Base-by-base conservation (phyloP, 306 rosid genomes). In the Sechiopsis laciniata region DNA sequence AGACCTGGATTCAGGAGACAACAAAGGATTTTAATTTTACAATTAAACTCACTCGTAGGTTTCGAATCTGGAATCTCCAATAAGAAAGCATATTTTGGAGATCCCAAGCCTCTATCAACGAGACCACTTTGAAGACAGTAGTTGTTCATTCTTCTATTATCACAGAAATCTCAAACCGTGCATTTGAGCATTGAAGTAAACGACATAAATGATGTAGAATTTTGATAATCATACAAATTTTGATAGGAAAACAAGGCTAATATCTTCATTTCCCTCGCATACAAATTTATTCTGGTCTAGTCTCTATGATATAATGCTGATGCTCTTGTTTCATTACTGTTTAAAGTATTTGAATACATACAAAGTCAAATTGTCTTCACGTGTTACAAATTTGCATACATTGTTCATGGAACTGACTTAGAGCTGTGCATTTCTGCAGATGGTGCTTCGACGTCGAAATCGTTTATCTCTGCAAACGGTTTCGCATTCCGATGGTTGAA, bases 371-470 rank as follows among this genome's bases (percentile, higher is more conserved):
- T 40, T 6, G 46, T 40, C 46, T 45, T 46, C 40, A 66, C 75
- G 7, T 59, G 11, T 13, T 59, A 59, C 10, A 21, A 22, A 22
- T 59, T 59, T 59, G 37, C 40, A 59, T 59, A 59, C 26, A 26
- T 56, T 37, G 37, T 67, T 46, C 7, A 20, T 19, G 72, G 55
- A 46, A 20, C 72, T 67, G 55, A 67, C 37, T 12, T 3, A 21
- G 37, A 32, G 48, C 48, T 67, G 37, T 46, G 72, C 56, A 57
- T 55, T 37, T 15, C 64, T 73, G 84, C 91, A 94, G 97, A 87
- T 94, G 99, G 99, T 94, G 99, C 83, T 94, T 94, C 77, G 99
- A 94, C 55, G 99, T 94, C 52, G 97, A 94, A 69, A 65, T 91
- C 77, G 99, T 94, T 63, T 89, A 73, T 77, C 84, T 94, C 15